A percentile compares a stretch with the other conserved stretches of the same genome.
Conservation (phyloP, 208 protist genomes). For the Leptomonas pyrrhocoris region DNA sequence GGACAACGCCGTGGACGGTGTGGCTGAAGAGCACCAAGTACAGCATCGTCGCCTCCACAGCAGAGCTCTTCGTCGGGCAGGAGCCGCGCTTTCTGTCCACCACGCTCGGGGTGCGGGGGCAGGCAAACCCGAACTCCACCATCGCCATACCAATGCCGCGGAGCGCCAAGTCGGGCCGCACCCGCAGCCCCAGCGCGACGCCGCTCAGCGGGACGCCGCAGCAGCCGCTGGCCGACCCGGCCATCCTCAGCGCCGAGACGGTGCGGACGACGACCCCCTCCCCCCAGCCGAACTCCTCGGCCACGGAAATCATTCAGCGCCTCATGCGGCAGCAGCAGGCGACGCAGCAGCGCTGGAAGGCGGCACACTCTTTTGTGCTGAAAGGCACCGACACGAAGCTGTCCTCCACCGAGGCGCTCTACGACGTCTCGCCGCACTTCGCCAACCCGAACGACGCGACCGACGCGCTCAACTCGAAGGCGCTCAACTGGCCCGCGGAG, state of each 20-base stretch:
- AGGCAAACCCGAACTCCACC: constrained; percentile 34
- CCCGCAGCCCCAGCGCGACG: constrained; percentile 53
- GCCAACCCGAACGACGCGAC: constrained; percentile 53
- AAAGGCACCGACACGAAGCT: constrained; percentile 83
- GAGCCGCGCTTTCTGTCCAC: constrained; percentile 46
- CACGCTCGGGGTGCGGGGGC: constrained; percentile 40
- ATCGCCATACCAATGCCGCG: constrained; percentile 88
- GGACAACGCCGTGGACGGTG: constrained; percentile 57
- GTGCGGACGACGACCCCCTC: constrained; percentile 35
- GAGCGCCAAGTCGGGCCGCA: constrained; percentile 66
- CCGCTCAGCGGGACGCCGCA: constrained; percentile 32
- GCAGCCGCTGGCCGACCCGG: constrained; percentile 68
- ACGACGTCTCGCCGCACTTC: constrained; percentile 74
- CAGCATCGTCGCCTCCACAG: constrained; percentile 33
- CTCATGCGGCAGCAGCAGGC: constrained; percentile 51
- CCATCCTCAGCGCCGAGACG: constrained; percentile 79
- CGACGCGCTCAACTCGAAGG: constrained; percentile 69
- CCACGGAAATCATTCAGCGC: constrained; percentile 34
- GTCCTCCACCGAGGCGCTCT: constrained; percentile 46
- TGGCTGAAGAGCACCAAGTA: constrained; percentile 81
- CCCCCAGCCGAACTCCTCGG: constrained; percentile 24
- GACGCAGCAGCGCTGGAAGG: constrained; percentile 50
- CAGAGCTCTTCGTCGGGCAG: constrained; percentile 45
- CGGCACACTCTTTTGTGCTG: constrained; percentile 53
- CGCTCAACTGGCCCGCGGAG: constrained; percentile 79